These are phyloP conservation scores for Umbelopsis isabellina DNA, from an alignment of 192 early-diverging fungal species.

Conservation along the genomic window DNA sequence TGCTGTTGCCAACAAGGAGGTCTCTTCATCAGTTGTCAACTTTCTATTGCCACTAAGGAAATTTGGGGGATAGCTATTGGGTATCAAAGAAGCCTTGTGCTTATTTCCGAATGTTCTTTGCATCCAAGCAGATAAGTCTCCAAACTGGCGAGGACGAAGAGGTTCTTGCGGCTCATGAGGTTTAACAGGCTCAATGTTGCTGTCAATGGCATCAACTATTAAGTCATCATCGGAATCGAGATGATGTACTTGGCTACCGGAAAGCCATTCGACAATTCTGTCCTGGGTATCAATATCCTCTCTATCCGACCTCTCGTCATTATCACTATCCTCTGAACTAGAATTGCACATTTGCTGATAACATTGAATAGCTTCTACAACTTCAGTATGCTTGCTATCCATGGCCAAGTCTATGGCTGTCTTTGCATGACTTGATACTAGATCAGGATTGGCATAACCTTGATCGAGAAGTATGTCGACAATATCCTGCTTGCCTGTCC, in stretches of 20 bases:
- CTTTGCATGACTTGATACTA: background rate
- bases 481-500: constrained; percentile 51
- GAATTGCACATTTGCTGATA: background rate
- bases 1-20: background rate
- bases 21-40: constrained; percentile 6
- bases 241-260: background rate
- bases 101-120: constrained; percentile 10
- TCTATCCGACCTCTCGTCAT: background rate
- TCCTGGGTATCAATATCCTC: background rate
- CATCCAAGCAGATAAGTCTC: constrained; percentile 13
- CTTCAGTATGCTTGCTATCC: background rate
- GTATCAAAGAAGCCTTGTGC: constrained; percentile 19
- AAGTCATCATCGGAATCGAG: background rate
- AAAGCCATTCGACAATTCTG: constrained; percentile 2
- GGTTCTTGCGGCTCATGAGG: constrained; percentile 20
- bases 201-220: background rate
- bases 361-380: background rate
- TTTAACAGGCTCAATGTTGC: constrained; percentile 8
- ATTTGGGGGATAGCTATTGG: constrained; percentile 5
- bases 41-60: constrained; percentile 19
- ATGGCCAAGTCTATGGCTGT: background rate
- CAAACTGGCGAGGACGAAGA: background rate
- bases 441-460: constrained; percentile 38
- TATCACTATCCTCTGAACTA: background rate
- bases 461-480: constrained; percentile 55